A percentile compares a stretch with the other conserved stretches of the same genome.
These are phyloP conservation scores for Jaltomata sinuosa DNA, from an alignment of 257 asterid species.

Conservation along the genomic window DNA sequence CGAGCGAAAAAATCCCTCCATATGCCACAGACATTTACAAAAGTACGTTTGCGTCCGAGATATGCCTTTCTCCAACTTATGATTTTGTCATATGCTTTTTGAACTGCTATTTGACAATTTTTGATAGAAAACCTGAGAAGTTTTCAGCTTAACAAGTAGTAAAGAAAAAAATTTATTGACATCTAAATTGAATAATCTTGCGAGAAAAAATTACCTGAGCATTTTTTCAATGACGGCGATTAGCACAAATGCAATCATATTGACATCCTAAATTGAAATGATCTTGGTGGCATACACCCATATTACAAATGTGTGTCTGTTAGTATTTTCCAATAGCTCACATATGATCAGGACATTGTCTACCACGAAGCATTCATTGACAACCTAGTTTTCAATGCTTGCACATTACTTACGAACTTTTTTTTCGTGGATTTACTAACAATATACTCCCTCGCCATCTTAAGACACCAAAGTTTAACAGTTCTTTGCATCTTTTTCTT, in stretches of 20 bases:
- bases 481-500: not conserved
- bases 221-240: not conserved
- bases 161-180: not conserved
- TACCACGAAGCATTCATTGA: not conserved
- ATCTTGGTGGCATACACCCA: not conserved
- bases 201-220: not conserved
- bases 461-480: not conserved
- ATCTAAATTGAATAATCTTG: not conserved
- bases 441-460: not conserved
- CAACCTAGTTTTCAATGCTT: not conserved
- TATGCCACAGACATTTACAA: too few species aligned
- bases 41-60: too few species aligned
- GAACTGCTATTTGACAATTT: not conserved
- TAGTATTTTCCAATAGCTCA: not conserved
- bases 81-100: not conserved
- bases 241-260: not conserved
- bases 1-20: too few species aligned
- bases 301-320: not conserved
- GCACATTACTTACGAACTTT: not conserved
- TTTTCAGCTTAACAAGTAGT: not conserved
- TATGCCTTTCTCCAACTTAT: too few species aligned
- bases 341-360: rapidly evolving
- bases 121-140: not conserved
- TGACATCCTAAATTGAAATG: not conserved
- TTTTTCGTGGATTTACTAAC: not conserved